Evolutionary conservation across 768 basidiomycete species (phyloP).

Genomic region (Galerina sulciceps): DNA sequence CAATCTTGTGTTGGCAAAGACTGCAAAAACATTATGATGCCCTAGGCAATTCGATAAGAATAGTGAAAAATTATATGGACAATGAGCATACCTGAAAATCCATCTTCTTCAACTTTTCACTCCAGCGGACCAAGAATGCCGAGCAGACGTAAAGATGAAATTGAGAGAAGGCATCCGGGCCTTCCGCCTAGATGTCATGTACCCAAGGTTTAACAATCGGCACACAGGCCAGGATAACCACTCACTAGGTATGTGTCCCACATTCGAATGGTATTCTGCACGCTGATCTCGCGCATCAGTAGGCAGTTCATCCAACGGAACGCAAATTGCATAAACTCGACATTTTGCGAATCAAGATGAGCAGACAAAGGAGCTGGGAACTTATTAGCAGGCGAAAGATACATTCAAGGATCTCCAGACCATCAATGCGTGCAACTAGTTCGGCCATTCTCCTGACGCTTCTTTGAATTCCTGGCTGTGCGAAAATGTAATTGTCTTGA

Average conservation of each 20-base stretch:
- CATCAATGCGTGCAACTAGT: slow-evolving; percentile 88
- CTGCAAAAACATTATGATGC: slow-evolving; percentile 98
- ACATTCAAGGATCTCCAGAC: slow-evolving; percentile 39
- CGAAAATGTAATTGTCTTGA: slow-evolving; percentile 97
- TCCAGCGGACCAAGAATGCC: slow-evolving; percentile 96
- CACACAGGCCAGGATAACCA: slow-evolving; percentile 2
- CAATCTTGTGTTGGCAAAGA: slow-evolving; percentile 91
- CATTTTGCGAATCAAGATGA: slow-evolving; percentile 88
- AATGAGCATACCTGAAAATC: slow-evolving; percentile 85
- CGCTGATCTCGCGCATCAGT: slow-evolving; percentile 96
- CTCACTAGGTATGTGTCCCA: slow-evolving; percentile 99
- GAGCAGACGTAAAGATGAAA: slow-evolving; percentile 99
- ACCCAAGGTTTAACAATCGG: slow-evolving; percentile 4
- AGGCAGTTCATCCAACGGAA: slow-evolving; percentile 99
- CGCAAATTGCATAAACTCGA: slow-evolving; percentile 99
- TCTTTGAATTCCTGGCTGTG: slow-evolving; percentile 95
- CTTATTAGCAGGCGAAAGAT: slow-evolving; percentile 5
- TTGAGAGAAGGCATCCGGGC: slow-evolving; percentile 96
- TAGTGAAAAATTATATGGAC: background rate
- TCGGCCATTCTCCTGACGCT: slow-evolving; percentile 95
- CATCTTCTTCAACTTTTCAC: slow-evolving; percentile 91
- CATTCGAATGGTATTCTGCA: slow-evolving; percentile 97
- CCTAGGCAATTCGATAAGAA: slow-evolving; percentile 49
- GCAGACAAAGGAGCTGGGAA: slow-evolving; percentile 76
- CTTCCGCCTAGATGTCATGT: slow-evolving; percentile 76